Evolutionary conservation across 345 rosid species (phyloP).

Genomic region (Xanthoceras sorbifolium): DNA sequence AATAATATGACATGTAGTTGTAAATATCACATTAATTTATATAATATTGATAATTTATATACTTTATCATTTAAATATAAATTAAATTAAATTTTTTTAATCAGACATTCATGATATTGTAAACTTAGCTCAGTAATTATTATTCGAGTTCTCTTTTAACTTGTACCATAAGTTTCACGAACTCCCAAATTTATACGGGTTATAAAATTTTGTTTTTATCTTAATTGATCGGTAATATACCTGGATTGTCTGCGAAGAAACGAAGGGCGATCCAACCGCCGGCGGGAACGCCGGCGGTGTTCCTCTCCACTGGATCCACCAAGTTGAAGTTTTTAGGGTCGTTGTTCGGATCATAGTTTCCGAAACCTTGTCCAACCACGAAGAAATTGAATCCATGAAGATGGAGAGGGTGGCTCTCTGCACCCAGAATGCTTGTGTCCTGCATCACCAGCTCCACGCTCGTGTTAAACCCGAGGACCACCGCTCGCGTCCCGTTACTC

Average conservation of each 20-base stretch:
- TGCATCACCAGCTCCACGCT: slow-evolving; percentile 46
- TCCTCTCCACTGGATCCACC: slow-evolving; percentile 41
- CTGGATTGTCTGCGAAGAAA: slow-evolving; percentile 43
- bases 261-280: slow-evolving; percentile 43
- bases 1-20: too few species aligned
- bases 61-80: too few species aligned
- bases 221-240: slow-evolving; percentile 20
- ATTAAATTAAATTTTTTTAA: too few species aligned
- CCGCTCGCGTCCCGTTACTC: slow-evolving; percentile 27
- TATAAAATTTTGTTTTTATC: too few species aligned
- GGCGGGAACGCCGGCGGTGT: slow-evolving; percentile 34
- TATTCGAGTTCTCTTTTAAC: too few species aligned
- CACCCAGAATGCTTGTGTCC: slow-evolving; percentile 39
- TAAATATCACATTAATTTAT: too few species aligned
- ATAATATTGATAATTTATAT: too few species aligned
- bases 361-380: slow-evolving; percentile 39
- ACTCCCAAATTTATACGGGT: too few species aligned
- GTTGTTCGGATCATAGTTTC: slow-evolving; percentile 34
- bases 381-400: slow-evolving; percentile 44
- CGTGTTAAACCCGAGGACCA: slow-evolving; percentile 35
- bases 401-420: slow-evolving; percentile 46
- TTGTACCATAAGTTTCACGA: background rate
- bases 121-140: too few species aligned
- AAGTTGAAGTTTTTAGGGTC: slow-evolving; percentile 40
- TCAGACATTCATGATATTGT: too few species aligned